phyloP scores from a whole-genome alignment of 345 rosid genomes.

The Corchorus olitorius region DNA sequence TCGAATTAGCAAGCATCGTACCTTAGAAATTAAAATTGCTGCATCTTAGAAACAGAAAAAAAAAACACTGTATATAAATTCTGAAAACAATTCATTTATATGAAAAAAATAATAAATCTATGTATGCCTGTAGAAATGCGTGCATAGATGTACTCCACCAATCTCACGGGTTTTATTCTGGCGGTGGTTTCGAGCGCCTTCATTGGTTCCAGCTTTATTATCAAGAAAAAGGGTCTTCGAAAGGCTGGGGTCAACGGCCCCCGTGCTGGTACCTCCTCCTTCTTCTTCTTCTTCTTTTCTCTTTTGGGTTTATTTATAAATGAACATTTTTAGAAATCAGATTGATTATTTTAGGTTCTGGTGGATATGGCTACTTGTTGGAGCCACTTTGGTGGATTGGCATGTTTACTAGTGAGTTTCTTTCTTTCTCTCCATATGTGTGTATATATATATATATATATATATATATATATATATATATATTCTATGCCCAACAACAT shows the following conservation, averaged over 20 bases:
- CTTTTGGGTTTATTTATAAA: background rate
- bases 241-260: constrained; percentile 63
- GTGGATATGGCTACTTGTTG: constrained; percentile 77
- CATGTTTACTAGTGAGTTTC: constrained; percentile 73
- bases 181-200: constrained; percentile 76
- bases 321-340: background rate
- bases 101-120: background rate
- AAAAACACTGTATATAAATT: background rate
- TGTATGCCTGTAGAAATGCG: constrained; percentile 16
- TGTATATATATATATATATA: background rate
- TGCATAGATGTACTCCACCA: constrained; percentile 68
- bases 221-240: constrained; percentile 81
- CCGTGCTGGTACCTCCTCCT: constrained; percentile 53
- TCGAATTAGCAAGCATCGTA: background rate
- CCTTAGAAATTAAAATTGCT: no score
- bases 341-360: constrained; percentile 44
- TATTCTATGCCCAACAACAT: background rate
- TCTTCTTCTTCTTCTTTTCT: background rate
- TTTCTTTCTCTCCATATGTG: background rate
- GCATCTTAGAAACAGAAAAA: no score
- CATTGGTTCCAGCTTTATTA: constrained; percentile 81
- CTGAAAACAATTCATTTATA: background rate
- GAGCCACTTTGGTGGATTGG: constrained; percentile 93
- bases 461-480: background rate
- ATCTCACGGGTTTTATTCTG: constrained; percentile 62